Base-by-base conservation (phyloP, 1,139 yeast species). In the Yamadazyma dendronema region DNA sequence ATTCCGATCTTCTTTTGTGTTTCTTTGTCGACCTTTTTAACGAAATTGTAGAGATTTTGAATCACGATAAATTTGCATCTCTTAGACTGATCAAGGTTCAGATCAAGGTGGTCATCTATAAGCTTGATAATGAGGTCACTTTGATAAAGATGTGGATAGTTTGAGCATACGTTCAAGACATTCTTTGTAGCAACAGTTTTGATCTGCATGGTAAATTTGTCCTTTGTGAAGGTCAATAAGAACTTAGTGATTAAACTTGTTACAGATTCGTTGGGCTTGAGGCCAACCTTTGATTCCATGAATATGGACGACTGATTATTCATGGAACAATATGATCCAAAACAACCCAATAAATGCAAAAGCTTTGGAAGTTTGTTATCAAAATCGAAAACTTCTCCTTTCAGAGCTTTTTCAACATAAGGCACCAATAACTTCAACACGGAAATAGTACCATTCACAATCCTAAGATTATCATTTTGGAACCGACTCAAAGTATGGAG, bases 311-410 rank as follows among this genome's bases (percentile, higher is more conserved):
- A 59, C 38, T 69, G 59, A 1, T 53, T 56, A 39, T 79, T 84
- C 39, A 86, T 70, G 14, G 75, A 64, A 49, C 92, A 83, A 48
- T 74, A 75, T 35, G 82, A 68, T 0, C 90, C 94, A 59, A 87
- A 77, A 35, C 76, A 74, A 0, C 95, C 89, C 9, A 85, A 53
- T 16, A 87, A 59, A 49, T 77, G 77, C 1, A 87, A 54, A 5
- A 87, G 57, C 43, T 84, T 71, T n/a, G 69, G 68, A 3, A 81
- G 49, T 46, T 74, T 79, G 0, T 71, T 63, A 36, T 77, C 82
- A 4, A 59, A 0, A 51, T 43, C 6, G 3, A n/a, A 8, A 4
- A 7, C 17, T 17, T 7, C 49, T 52, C 16, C 43, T 41, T 26
- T 56, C 46, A 32, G 54, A 43, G 36, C 47, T 42, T 36, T 35